Conservation (phyloP, 495 filamentous ascomycete genomes). For the Penicillium chermesinum region DNA sequence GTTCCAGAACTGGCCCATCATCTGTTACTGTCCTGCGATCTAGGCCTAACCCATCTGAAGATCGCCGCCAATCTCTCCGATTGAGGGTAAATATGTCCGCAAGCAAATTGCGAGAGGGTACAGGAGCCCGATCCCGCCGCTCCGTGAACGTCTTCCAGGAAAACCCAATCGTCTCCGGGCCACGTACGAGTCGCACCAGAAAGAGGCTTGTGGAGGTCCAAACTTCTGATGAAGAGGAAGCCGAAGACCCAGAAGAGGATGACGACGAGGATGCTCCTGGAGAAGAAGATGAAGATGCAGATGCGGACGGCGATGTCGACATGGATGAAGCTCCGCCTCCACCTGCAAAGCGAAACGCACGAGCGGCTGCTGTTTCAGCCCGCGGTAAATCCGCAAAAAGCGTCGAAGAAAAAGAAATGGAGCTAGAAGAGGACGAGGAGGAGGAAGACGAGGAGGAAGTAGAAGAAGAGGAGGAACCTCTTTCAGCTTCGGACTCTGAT, state of each 20-base stretch:
- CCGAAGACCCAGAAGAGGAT: conserved; percentile 56
- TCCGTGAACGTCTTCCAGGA: conserved; percentile 46
- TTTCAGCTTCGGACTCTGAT: conserved; percentile 45
- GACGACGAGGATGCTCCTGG: conserved; percentile 52
- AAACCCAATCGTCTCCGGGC: conserved; percentile 57
- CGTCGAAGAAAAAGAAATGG: conserved; percentile 59
- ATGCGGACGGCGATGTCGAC: conserved; percentile 52
- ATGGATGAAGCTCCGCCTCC: conserved; percentile 50
- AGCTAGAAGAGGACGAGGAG: conserved; percentile 44
- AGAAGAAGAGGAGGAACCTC: conserved; percentile 51
- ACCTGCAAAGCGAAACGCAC: conserved; percentile 29
- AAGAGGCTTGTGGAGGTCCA: conserved; percentile 66
- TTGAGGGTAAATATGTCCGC: conserved; percentile 82
- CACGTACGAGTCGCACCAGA: conserved; percentile 57
- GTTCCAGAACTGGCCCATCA: conserved; percentile 26
- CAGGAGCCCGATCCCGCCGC: conserved; percentile 36
- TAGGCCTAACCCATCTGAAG: conserved; percentile 49
- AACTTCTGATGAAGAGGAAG: conserved; percentile 54
- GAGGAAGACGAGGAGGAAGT: conserved; percentile 46
- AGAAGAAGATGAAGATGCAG: conserved; percentile 55
- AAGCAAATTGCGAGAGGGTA: conserved; percentile 76
- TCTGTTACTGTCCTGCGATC: conserved; percentile 52
- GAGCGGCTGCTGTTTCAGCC: conserved; percentile 22
- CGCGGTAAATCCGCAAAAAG: conserved; percentile 39
- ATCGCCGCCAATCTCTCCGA: conserved; percentile 59